A percentile compares a stretch with the other conserved stretches of the same genome.
These are phyloP conservation scores for Thalia dealbata DNA, from an alignment of 176 grass and related monocot species.

Conservation along the genomic window DNA sequence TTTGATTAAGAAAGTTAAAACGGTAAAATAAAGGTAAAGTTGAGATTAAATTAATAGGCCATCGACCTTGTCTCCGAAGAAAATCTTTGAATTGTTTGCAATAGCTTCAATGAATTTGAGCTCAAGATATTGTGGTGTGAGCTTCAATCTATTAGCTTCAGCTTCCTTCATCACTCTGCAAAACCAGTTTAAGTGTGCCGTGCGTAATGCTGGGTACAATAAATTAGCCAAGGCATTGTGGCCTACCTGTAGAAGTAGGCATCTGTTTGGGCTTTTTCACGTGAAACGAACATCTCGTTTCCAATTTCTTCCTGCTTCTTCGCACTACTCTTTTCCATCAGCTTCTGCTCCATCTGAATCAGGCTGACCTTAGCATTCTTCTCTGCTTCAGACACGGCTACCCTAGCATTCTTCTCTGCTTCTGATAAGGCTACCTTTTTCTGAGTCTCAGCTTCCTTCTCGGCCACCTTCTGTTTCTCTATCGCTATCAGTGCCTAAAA, in stretches of 20 bases:
- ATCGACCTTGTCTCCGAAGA: slow-evolving; percentile 85
- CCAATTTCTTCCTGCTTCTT: slow-evolving; percentile 89
- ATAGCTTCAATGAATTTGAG: slow-evolving; percentile 93
- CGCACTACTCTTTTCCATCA: slow-evolving; percentile 85
- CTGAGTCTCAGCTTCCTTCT: slow-evolving; percentile 97
- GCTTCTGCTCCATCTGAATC: slow-evolving; percentile 94
- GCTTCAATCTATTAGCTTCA: slow-evolving; percentile 84
- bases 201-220: background rate
- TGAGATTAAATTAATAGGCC: background rate
- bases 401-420: slow-evolving; percentile 93
- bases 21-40: background rate
- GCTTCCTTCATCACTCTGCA: slow-evolving; percentile 79
- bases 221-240: slow-evolving; percentile 1
- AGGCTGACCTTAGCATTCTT: slow-evolving; percentile 92
- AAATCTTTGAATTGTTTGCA: slow-evolving; percentile 93
- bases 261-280: slow-evolving; percentile 70
- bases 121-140: slow-evolving; percentile 83
- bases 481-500: slow-evolving; percentile 71
- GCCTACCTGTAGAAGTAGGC: slow-evolving; percentile 67
- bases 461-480: slow-evolving; percentile 89
- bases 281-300: slow-evolving; percentile 89
- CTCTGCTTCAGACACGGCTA: slow-evolving; percentile 91
- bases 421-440: slow-evolving; percentile 94
- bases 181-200: slow-evolving; percentile 1
- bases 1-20: slow-evolving; percentile 9